Percentiles rank a stretch among this genome's conserved stretches.
Conservation (phyloP, 1,284 basidiomycete species). For the Puccinia hordei region DNA sequence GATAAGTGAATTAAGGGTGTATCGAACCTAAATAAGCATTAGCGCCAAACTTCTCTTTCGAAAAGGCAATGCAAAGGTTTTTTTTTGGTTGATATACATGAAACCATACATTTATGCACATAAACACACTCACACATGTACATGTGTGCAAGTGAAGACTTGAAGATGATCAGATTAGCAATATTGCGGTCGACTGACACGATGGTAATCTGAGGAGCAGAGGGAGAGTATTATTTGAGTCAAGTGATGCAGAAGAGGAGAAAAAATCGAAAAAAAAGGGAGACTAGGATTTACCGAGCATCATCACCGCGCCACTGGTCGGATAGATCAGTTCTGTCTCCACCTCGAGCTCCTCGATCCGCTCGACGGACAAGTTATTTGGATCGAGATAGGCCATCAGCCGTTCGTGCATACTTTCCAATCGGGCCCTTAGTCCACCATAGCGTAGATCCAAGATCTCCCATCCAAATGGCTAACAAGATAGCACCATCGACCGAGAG, state of each 20-base stretch:
- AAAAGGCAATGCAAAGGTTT: too few species aligned
- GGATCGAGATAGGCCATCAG: constrained; percentile 18
- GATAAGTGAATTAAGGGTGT: too few species aligned
- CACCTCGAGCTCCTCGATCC: constrained; percentile 41
- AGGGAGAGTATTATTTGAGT: not conserved
- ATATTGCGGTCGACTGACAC: constrained; percentile 46
- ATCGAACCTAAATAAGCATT: too few species aligned
- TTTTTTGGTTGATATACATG: too few species aligned
- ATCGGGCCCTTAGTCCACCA: constrained; percentile 58
- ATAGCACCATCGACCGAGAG: constrained; percentile 3
- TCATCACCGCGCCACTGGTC: constrained; percentile 42
- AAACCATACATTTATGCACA: not conserved
- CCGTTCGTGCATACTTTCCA: constrained; percentile 59
- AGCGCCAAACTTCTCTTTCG: too few species aligned
- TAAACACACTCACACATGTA: not conserved
- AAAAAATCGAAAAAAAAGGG: not conserved
- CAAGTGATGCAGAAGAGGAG: not conserved
- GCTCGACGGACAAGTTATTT: not conserved
- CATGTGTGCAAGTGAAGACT: not conserved
- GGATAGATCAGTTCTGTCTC: constrained; percentile 47
- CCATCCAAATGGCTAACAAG: constrained; percentile 58
- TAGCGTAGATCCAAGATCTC: constrained; percentile 60
- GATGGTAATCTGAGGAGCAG: constrained; percentile 33
- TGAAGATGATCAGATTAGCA: constrained; percentile 26
- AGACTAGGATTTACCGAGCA: constrained; percentile 27